phyloP scores from a whole-genome alignment of 73 alveolate genomes.

The Paramecium tetraurelia region DNA sequence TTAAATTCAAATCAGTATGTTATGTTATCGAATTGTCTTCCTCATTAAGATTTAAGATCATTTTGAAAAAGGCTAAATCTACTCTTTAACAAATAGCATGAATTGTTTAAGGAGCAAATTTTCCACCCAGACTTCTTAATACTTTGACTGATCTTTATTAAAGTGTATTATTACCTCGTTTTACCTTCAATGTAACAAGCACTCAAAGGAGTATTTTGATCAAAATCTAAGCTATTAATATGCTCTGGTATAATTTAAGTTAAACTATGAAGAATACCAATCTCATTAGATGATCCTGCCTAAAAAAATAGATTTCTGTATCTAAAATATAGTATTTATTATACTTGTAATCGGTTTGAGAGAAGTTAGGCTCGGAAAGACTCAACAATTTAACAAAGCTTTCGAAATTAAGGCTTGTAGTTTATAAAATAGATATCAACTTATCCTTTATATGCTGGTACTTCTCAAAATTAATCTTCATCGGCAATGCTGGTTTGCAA shows the following conservation, averaged over 20 bases:
- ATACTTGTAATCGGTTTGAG: conserved; percentile 57
- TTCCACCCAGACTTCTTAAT: conserved; percentile 71
- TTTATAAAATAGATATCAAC: conserved; percentile 33
- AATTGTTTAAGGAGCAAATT: conserved; percentile 65
- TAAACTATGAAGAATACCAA: not conserved
- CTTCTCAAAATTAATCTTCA: conserved; percentile 63
- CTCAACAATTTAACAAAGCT: conserved; percentile 52
- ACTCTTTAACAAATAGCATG: conserved; percentile 65
- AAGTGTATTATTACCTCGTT: conserved; percentile 54
- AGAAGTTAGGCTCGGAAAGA: conserved; percentile 48
- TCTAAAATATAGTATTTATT: conserved; percentile 52
- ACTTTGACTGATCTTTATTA: conserved; percentile 64
- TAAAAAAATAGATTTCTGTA: conserved; percentile 70
- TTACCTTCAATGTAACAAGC: conserved; percentile 62
- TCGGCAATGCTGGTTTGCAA: conserved; percentile 80
- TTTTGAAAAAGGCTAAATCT: conserved; percentile 54
- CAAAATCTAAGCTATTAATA: not conserved
- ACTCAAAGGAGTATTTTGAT: conserved; percentile 18
- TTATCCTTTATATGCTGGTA: conserved; percentile 64
- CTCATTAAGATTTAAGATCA: conserved; percentile 66
- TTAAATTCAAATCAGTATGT: not conserved
- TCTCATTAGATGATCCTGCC: conserved; percentile 49
- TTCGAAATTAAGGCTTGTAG: not conserved
- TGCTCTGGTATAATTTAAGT: not conserved
- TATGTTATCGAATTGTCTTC: conserved; percentile 35